Base-by-base conservation (phyloP, 2,329 filamentous ascomycete genomes). In the Pyrenophora graminea region DNA sequence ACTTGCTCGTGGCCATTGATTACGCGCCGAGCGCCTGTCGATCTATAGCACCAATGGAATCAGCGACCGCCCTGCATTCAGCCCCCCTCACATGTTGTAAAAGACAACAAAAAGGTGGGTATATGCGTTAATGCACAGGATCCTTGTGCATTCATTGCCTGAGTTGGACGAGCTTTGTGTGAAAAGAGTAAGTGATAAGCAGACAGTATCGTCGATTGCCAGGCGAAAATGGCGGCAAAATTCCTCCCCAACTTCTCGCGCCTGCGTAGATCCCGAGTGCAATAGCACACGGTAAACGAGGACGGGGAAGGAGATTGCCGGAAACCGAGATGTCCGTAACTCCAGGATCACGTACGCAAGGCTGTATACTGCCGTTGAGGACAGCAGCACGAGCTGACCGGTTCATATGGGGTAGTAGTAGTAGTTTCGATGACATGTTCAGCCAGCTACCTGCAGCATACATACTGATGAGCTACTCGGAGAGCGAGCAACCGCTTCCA, bases 21-120 rank as follows among this genome's bases (percentile, higher is more conserved):
- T 60, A 60, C 44, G 49, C 57, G 57, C 55, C 55, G 39, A 39
- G 40, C 45, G 39, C 17, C 36, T 19, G 36, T 23, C 21, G 39
- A 50, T 51, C 56, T 27, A 18, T 39, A 38, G 12, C 25, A 32
- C 15, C 43, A 44, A 39, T 33, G 23, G 40, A 36, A 42, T 40
- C 39, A 46, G 21, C 48, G 18, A 33, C 45, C 36, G 48, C 55
- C 55, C 46, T 53, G 43, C 49, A 44, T 55, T 48, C 31, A 25
- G 50, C 47, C 49, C 40, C 42, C 19, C 46, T 45, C 32, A 25
- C 23, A 13, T 21, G 21, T 42, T 36, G 12, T 33, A 33, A 43
- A 36, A 39, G 41, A 23, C 36, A 23, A 44, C 38, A 40, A 53
- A 39, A 50, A 45, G 25, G 32, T 39, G 42, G 38, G 41, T 48